Evolutionary conservation across 2,329 filamentous ascomycete species (phyloP).

Genomic region (Pseudogymnoascus sp.): DNA sequence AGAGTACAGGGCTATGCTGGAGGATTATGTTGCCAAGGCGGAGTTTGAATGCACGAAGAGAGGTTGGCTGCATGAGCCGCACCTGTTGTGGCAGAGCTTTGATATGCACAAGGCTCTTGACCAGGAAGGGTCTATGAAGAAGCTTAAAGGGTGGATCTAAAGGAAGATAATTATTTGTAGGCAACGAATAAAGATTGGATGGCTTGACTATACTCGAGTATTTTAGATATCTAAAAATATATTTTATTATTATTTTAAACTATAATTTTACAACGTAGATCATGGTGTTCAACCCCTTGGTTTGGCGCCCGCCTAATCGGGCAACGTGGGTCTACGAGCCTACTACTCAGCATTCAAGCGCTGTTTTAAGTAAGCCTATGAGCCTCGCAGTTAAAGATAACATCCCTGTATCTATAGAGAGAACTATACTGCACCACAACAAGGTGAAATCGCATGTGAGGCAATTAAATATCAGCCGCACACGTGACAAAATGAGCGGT

Average conservation of each 20-base stretch:
- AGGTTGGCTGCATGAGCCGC: slow-evolving; percentile 85
- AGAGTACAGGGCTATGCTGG: slow-evolving; percentile 73
- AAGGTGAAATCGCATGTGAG: not conserved
- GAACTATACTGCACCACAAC: no score
- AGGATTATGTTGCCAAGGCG: slow-evolving; percentile 76
- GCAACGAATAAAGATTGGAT: not conserved
- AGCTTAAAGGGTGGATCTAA: slow-evolving; percentile 57
- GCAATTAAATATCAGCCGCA: not conserved
- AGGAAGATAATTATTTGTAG: not conserved
- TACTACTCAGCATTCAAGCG: not conserved
- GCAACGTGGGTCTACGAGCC: no score
- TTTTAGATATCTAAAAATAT: no score
- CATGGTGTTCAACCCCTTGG: no score
- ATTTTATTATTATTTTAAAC: no score
- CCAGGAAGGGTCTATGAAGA: slow-evolving; percentile 78
- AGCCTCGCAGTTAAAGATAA: not conserved
- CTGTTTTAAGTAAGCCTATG: not conserved
- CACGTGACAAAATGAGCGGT: not conserved
- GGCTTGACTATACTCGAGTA: not conserved
- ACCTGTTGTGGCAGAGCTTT: slow-evolving; percentile 77
- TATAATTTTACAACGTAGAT: no score
- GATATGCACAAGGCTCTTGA: slow-evolving; percentile 80
- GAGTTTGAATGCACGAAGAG: slow-evolving; percentile 79
- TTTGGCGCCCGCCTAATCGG: no score
- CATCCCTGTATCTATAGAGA: not conserved